Evolutionary conservation across 148 eudicot genomes (phyloP).

Genomic region (Fagopyrum homotropicum): DNA sequence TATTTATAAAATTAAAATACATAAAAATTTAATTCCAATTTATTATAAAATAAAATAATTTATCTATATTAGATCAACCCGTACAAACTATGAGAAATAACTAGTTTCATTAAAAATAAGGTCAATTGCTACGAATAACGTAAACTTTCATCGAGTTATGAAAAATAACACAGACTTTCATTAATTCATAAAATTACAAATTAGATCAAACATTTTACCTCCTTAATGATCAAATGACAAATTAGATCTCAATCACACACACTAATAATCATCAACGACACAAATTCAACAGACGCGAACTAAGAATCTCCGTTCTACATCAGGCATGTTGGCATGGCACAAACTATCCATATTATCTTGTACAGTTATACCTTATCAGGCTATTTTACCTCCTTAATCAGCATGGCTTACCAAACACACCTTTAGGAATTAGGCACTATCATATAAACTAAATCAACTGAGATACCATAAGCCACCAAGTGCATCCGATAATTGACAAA

Average conservation of each 20-base stretch:
- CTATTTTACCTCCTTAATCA: background rate
- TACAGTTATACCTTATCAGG: background rate
- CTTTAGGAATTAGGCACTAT: background rate
- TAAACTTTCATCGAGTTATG: no score
- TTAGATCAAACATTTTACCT: no score
- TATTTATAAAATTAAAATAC: no score
- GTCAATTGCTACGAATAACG: no score
- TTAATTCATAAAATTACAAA: no score
- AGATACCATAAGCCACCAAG: background rate
- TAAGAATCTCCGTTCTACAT: background rate
- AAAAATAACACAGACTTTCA: no score
- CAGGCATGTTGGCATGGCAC: background rate
- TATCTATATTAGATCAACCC: no score
- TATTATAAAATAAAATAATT: no score
- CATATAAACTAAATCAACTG: background rate
- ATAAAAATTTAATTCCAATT: no score
- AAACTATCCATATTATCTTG: background rate
- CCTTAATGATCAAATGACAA: background rate
- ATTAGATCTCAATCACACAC: background rate
- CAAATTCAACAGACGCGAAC: background rate
- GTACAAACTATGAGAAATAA: no score
- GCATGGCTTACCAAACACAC: no score
- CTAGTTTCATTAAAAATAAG: no score
- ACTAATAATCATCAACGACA: background rate
- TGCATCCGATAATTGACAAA: background rate